Percentiles rank a stretch among this genome's conserved stretches.
These are phyloP conservation scores for Jackrogersella minutella DNA, from an alignment of 495 filamentous ascomycete genomes.

Conservation along the genomic window DNA sequence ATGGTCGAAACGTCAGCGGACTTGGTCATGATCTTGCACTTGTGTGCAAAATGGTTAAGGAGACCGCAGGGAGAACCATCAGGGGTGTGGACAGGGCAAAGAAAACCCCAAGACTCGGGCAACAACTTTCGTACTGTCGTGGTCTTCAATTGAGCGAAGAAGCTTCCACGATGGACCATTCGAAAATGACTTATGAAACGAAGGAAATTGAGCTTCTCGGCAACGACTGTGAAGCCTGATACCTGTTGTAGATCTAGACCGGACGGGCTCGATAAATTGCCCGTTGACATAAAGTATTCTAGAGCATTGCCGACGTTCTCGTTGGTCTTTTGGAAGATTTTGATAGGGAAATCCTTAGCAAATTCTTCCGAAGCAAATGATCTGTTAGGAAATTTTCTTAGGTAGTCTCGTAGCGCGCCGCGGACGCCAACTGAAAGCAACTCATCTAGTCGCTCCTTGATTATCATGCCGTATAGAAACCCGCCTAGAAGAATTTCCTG, in stretches of 20 bases:
- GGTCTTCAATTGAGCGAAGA: constrained; percentile 97
- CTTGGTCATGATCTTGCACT: constrained; percentile 85
- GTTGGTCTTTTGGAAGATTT: constrained; percentile 79
- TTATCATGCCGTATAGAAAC: constrained; percentile 90
- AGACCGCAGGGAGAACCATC: constrained; percentile 95
- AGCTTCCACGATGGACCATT: constrained; percentile 98
- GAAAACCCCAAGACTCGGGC: constrained; percentile 96
- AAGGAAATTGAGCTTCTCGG: constrained; percentile 98
- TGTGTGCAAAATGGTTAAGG: constrained; percentile 94
- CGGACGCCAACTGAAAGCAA: constrained; percentile 73
- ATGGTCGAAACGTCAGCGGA: constrained; percentile 74
- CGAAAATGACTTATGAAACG: constrained; percentile 99
- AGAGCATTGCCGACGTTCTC: constrained; percentile 86
- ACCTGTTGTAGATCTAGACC: constrained; percentile 93
- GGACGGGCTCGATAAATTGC: constrained; percentile 88
- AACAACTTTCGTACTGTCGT: constrained; percentile 95
- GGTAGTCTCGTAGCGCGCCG: constrained; percentile 71
- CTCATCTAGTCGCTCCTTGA: constrained; percentile 94
- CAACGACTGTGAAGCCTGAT: constrained; percentile 94
- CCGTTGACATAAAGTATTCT: constrained; percentile 96
- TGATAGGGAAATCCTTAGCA: constrained; percentile 76
- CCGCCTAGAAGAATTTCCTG: constrained; percentile 94
- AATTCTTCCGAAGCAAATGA: constrained; percentile 77
- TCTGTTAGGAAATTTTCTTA: constrained; percentile 65
- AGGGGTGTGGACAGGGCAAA: constrained; percentile 97